A percentile compares a stretch with the other conserved stretches of the same genome.
phyloP scores from a whole-genome alignment of 2,329 filamentous ascomycete species.

The Alternaria incomplexa region DNA sequence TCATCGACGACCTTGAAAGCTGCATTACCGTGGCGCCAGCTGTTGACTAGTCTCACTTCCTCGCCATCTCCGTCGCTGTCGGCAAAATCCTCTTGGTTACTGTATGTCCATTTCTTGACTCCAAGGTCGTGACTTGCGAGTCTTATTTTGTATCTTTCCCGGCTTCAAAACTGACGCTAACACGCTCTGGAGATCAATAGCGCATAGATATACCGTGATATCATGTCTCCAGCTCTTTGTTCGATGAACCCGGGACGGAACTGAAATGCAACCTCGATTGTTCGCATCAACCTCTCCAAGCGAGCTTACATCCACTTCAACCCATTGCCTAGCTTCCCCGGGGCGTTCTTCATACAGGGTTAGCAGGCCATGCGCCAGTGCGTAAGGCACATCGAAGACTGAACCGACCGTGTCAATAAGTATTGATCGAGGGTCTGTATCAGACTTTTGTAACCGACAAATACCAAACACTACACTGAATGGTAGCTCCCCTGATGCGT shows the following conservation, averaged over 20 bases:
- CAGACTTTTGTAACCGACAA: neutral
- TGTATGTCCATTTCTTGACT: neutral
- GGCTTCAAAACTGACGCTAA: neutral
- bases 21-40: neutral
- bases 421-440: neutral
- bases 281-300: neutral
- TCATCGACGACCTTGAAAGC: neutral
- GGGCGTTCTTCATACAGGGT: neutral
- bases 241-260: neutral
- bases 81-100: neutral
- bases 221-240: neutral
- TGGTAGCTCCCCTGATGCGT: neutral
- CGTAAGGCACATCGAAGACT: conserved; percentile 5
- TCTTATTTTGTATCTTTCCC: neutral
- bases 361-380: neutral
- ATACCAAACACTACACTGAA: conserved; percentile 1
- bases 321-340: neutral
- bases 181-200: neutral
- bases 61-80: neutral
- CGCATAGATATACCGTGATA: neutral
- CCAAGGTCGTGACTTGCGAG: neutral
- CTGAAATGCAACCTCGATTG: neutral
- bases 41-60: neutral
- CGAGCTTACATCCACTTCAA: neutral
- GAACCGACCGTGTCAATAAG: neutral